A percentile compares a stretch with the other conserved stretches of the same genome.
Conservation (phyloP, 768 basidiomycete genomes). For the Tricholoma furcatifolium region DNA sequence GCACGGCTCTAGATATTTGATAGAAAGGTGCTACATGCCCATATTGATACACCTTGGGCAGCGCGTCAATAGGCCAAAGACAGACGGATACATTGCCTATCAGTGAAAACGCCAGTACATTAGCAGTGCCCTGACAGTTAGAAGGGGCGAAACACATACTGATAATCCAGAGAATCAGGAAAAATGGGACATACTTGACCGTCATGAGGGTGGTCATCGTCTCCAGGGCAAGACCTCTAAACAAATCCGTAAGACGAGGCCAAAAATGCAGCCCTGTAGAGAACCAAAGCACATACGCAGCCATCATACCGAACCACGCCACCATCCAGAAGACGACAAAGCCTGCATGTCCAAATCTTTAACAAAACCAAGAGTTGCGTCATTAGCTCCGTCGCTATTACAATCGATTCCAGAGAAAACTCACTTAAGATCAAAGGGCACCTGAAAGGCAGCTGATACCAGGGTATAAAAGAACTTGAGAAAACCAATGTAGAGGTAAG, state of each 20-base stretch:
- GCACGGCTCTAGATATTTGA: constrained; percentile 53
- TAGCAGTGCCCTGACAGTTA: background rate
- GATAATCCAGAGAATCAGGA: constrained; percentile 55
- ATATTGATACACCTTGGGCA: constrained; percentile 49
- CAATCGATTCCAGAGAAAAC: constrained; percentile 17
- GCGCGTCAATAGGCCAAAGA: constrained; percentile 44
- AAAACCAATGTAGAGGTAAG: background rate
- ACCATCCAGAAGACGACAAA: constrained; percentile 59
- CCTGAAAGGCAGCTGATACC: constrained; percentile 45
- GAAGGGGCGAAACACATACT: constrained; percentile 22
- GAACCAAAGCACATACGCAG: constrained; percentile 30
- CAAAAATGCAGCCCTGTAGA: background rate
- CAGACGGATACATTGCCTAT: constrained; percentile 49
- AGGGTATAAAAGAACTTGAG: constrained; percentile 44
- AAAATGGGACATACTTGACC: constrained; percentile 40
- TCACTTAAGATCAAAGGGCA: constrained; percentile 46
- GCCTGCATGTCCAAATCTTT: constrained; percentile 37
- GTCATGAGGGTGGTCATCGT: constrained; percentile 50
- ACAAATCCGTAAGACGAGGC: background rate
- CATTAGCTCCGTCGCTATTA: background rate
- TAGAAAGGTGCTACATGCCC: constrained; percentile 62
- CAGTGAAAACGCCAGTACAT: background rate
- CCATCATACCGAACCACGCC: constrained; percentile 46
- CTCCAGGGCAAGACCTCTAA: constrained; percentile 49
- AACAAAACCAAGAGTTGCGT: background rate